phyloP scores from a whole-genome alignment of 1,284 basidiomycete species.

The Takashimella koratensis region DNA sequence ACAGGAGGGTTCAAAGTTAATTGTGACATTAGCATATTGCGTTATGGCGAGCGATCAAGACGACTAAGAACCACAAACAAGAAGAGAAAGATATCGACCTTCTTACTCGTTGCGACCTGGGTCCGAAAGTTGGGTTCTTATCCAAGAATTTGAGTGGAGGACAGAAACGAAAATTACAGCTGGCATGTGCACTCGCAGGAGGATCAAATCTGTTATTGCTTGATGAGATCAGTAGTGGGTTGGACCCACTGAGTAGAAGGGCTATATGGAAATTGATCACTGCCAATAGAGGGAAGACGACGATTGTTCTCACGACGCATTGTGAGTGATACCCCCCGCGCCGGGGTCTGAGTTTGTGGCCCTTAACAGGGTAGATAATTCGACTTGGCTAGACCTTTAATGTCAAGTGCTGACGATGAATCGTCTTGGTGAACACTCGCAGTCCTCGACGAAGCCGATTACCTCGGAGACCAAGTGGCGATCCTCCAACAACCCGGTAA shows the following conservation, averaged over 20 bases:
- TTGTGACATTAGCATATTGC: slow-evolving; percentile 70
- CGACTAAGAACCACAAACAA: slow-evolving; percentile 51
- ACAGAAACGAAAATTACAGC: slow-evolving; percentile 74
- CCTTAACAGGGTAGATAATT: no score
- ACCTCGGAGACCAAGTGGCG: slow-evolving; percentile 69
- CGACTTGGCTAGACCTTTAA: no score
- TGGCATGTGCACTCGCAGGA: slow-evolving; percentile 71
- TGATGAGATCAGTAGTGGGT: slow-evolving; percentile 69
- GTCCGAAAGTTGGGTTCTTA: slow-evolving; percentile 62
- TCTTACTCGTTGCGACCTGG: slow-evolving; percentile 66
- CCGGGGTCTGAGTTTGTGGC: neutral
- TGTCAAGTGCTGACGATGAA: no score
- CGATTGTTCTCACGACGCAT: slow-evolving; percentile 67
- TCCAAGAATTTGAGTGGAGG: slow-evolving; percentile 68
- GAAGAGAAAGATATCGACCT: slow-evolving; percentile 54
- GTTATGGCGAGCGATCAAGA: slow-evolving; percentile 71
- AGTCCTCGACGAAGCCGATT: slow-evolving; percentile 72
- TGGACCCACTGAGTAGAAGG: slow-evolving; percentile 71
- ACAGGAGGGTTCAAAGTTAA: no score
- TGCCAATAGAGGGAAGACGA: slow-evolving; percentile 61
- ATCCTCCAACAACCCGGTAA: slow-evolving; percentile 71
- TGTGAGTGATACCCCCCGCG: slow-evolving; percentile 44
- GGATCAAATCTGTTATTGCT: slow-evolving; percentile 63
- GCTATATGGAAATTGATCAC: slow-evolving; percentile 71
- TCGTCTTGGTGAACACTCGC: slow-evolving; percentile 1